Evolutionary conservation across 768 basidiomycete species (phyloP).

Genomic region (Russula foetens): DNA sequence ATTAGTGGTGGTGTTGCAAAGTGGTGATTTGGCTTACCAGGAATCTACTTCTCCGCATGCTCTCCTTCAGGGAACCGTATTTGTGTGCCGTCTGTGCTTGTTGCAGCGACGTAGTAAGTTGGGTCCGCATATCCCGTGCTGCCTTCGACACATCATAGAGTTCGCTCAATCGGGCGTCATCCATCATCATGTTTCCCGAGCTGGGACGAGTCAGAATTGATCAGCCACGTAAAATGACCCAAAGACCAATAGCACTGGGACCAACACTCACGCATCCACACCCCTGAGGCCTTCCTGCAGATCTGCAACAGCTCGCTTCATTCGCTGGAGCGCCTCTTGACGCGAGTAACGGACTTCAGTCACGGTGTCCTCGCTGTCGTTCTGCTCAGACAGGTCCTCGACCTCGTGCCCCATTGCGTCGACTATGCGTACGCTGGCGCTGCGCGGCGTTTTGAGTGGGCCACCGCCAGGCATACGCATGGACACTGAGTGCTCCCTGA

Average conservation of each 20-base stretch:
- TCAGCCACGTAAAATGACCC: slow-evolving; percentile 11
- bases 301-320: slow-evolving; percentile 51
- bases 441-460: slow-evolving; percentile 25
- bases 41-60: slow-evolving; percentile 30
- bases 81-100: slow-evolving; percentile 31
- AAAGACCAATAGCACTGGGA: background rate
- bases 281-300: slow-evolving; percentile 49
- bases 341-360: slow-evolving; percentile 29
- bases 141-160: slow-evolving; percentile 45
- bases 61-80: slow-evolving; percentile 29
- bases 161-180: slow-evolving; percentile 40
- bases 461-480: slow-evolving; percentile 12
- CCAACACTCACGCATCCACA: slow-evolving; percentile 43
- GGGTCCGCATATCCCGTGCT: slow-evolving; percentile 43
- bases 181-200: slow-evolving; percentile 30
- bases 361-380: slow-evolving; percentile 20
- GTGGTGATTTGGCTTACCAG: slow-evolving; percentile 29
- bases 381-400: slow-evolving; percentile 26
- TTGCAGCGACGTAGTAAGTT: slow-evolving; percentile 36
- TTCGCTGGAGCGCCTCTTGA: slow-evolving; percentile 45
- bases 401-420: slow-evolving; percentile 65
- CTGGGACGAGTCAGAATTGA: slow-evolving; percentile 24
- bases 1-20: background rate
- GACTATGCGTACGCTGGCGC: slow-evolving; percentile 47
- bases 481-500: slow-evolving; percentile 21